Base-by-base conservation (phyloP, 768 basidiomycete genomes). In the Auricularia heimuer region DNA sequence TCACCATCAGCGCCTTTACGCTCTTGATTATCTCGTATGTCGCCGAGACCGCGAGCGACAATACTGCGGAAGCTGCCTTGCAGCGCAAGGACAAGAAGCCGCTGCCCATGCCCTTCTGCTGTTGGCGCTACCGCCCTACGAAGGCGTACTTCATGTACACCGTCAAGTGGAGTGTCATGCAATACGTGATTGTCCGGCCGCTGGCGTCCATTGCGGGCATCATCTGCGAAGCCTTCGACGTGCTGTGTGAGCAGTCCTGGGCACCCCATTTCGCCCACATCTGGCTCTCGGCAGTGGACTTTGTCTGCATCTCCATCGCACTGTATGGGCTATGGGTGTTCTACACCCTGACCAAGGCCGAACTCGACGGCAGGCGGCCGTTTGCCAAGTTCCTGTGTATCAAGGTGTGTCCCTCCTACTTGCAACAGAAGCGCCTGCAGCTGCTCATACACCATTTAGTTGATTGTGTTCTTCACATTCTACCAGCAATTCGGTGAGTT, bases 391-490 rank as follows among this genome's bases (percentile, higher is more conserved):
- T 96, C 74, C 72, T 95, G 67, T 77, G 85, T 2, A 94, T 96
- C 78, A 95, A 95, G 68, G 63, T 76, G 3, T 44, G 60, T 45
- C 29, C 6, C 33, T 54, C 47, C 14, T n/a, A 14, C 14, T 2
- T n/a, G 14, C 47, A 42, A 42, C 29, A 29, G 29, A 42, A 16
- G 58, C 33, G 16, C 12, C 12, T 0, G 45, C 33, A 16, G 6
- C 11, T 10, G 12, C 24, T 62, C 7, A 61, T 63, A 21, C 37
- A 34, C 42, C 3, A 14, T 2, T 10, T 61, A 44, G 74, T 76
- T 90, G 36, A 89, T 92, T 61, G 89, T 93, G 54, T 86, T 93
- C 84, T 85, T 89, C 73, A 93, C 92, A 0, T 94, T 91, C 74
- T 96, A 94, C 73, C 94, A 94, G 70, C 80, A 82, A 1, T 89